phyloP scores from a whole-genome alignment of 2,329 filamentous ascomycete species.

The Colletotrichum chlorophyti region DNA sequence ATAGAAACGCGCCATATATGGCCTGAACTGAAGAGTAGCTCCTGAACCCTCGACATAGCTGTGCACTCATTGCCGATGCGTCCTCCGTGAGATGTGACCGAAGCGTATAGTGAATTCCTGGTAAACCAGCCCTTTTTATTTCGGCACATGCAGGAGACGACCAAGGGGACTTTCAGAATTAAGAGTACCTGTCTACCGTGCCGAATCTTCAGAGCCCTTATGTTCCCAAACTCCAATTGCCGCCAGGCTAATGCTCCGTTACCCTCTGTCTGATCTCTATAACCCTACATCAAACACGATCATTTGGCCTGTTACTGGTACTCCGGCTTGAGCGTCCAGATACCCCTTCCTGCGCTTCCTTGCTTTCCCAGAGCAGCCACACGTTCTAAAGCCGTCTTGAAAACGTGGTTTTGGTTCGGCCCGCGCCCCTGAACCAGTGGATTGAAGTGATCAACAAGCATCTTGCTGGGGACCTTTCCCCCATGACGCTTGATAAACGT shows the following conservation, averaged over 20 bases:
- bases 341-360: conserved; percentile 57
- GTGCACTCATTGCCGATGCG: not conserved
- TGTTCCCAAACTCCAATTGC: too few species aligned
- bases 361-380: conserved; percentile 75
- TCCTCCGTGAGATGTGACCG: not conserved
- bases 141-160: too few species aligned
- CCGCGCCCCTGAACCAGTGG: conserved; percentile 78
- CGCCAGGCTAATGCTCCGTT: too few species aligned
- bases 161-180: too few species aligned
- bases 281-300: not conserved
- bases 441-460: conserved; percentile 90
- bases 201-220: too few species aligned
- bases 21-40: conserved; percentile 33
- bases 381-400: conserved; percentile 79
- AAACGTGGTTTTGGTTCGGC: conserved; percentile 73
- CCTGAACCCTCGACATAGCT: conserved; percentile 18
- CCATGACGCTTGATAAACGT: conserved; percentile 81
- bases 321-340: conserved; percentile 57
- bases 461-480: conserved; percentile 80
- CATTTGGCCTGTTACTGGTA: not conserved
- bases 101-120: not conserved
- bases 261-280: not conserved
- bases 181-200: too few species aligned
- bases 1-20: conserved; percentile 31
- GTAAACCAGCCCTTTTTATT: too few species aligned